Base-by-base conservation (phyloP, 2,329 filamentous ascomycete species). In the Alternaria sp. region DNA sequence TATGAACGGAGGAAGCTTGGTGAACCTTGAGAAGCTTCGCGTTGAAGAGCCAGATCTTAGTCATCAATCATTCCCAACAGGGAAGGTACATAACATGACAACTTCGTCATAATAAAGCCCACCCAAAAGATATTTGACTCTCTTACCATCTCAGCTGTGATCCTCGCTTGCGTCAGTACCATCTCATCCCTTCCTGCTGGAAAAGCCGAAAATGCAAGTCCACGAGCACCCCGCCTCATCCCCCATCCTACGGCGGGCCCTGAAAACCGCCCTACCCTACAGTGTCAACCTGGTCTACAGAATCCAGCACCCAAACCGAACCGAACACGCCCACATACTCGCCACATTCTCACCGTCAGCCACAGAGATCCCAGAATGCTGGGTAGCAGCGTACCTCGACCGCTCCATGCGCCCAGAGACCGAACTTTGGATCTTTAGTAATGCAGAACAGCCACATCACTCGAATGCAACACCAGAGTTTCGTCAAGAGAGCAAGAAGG, bases 201-300 rank as follows among this genome's bases (percentile, higher is more conserved):
- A 41, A 41, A 37, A 14, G 11, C 30, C 21, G 3, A 43, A n/a
- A 18, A 68, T 70, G 67, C 4, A 63, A 21, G 62, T 69, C 33
- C 45, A 65, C 62, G 54, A 65, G n/a, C 77, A 80, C 61, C 21
- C 57, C 23, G 53, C 71, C 20, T 63, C 70, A 9, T 74, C 91
- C 68, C 87, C 89, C 60, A 11, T 66, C 65, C 64, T 90, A 45
- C 73, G 87, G n/a, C 59, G 69, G 3, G 82, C 86, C 12, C 83
- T 92, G 0, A 71, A 77, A 25, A 71, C 76, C 4, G 82, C 87
- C 33, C 79, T 90, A 9, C 90, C 90, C 0, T 79, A 85, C 68
- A 87, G 88, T 5, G 80, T 92, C 14, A 84, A 87, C 6, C 78
- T 92, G 5, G 82, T 89, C 49, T 86, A 90, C n/a, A 84, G 90